Evolutionary conservation across 768 basidiomycete genomes (phyloP).

Genomic region (Pholiota molesta): DNA sequence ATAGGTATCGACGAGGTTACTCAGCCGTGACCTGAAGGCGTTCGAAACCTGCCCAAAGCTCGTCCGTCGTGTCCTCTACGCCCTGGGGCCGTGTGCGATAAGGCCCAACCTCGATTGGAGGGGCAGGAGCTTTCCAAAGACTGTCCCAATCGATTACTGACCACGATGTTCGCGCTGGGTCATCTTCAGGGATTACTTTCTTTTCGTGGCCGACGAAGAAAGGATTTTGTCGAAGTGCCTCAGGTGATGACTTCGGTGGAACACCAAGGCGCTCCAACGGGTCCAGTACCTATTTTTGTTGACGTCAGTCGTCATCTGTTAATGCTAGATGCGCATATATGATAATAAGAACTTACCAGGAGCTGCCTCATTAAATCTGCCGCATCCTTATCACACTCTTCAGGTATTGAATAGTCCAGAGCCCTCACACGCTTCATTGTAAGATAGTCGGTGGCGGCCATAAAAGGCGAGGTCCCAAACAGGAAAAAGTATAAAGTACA

Average conservation of each 20-base stretch:
- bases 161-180: conserved; percentile 16
- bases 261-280: conserved; percentile 65
- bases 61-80: conserved; percentile 10
- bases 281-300: conserved; percentile 50
- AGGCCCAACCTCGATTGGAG: conserved; percentile 57
- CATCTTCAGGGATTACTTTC: conserved; percentile 10
- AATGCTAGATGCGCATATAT: background rate
- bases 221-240: conserved; percentile 57
- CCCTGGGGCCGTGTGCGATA: conserved; percentile 29
- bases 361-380: conserved; percentile 79
- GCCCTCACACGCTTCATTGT: conserved; percentile 95
- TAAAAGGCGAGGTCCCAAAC: conserved; percentile 89
- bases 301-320: background rate
- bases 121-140: conserved; percentile 67
- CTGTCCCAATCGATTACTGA: conserved; percentile 57
- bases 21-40: conserved; percentile 22
- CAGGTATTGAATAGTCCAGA: conserved; percentile 85
- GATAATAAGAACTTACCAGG: conserved; percentile 61
- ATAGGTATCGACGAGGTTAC: background rate
- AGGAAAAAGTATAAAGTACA: conserved; percentile 95
- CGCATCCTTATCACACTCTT: conserved; percentile 81
- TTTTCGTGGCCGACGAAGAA: conserved; percentile 49
- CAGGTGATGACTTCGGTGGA: conserved; percentile 39
- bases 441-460: conserved; percentile 88
- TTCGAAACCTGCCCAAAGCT: conserved; percentile 27